Base-by-base conservation (phyloP, 176 grass and related monocot genomes). In the Phoenix dactylifera region DNA sequence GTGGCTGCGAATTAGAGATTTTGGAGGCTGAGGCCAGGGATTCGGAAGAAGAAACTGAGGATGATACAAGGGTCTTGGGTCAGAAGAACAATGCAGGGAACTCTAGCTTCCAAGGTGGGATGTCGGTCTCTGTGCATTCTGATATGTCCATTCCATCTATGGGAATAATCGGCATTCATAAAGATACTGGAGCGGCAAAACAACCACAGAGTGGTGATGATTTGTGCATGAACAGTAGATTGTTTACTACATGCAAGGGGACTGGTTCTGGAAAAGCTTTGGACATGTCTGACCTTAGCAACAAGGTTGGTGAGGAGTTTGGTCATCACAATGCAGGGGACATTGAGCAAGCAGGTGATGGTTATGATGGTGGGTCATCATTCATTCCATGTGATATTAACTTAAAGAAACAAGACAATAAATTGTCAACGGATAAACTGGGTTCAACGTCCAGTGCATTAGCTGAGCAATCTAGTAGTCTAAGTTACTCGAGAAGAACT, bases 1-100 rank as follows among this genome's bases (percentile, higher is more conserved):
- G 92, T 85, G 72, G 81, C 35, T 97, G 86, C 80, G 84, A 97
- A 48, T 66, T 91, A 76, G 87, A 97, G 66, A 75, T 87, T 50
- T 78, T 90, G 75, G 87, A 91, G 35, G 75, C 72, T 30, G 80
- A 90, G 72, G 92, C 39, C 26, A 88, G 72, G 49, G 92, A 91
- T 58, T 97, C 87, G 1, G 87, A 88, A 23, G 73, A 88, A 64
- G 87, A 91, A 82, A 64, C 53, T 57, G 73, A 72, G 68, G 76
- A 75, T 73, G 53, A n/a, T 1, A 68, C 7, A 73, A 79, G 20
- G 18, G 26, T 66, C 74, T 66, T 72, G 25, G 61, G 78, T 22
- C 18, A 16, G 17, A 84, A 26, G 30, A 51, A 29, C 30, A 77
- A 57, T 65, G 24, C 62, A 1, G 59, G 24, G 71, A 58, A 44